Evolutionary conservation across 2,329 filamentous ascomycete species (phyloP), one percentile per base, ranked within the genome.

Genomic region (Fusarium proliferatum): DNA sequence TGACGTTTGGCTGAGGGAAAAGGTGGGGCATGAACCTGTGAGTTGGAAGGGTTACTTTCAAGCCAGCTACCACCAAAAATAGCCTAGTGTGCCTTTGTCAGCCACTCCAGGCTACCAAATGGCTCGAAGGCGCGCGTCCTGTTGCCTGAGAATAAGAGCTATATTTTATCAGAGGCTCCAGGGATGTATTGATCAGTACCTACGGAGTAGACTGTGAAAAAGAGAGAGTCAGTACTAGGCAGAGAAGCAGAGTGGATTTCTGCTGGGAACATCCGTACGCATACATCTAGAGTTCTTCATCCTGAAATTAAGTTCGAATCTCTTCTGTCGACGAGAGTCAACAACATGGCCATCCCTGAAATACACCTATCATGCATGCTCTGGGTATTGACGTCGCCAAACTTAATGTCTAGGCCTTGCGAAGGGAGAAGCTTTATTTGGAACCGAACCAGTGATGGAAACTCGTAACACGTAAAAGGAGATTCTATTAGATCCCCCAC

Each of bases 1-100:
- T 75, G 76, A 75, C 74, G 72, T 76, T 74, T 64, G 41, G 33
- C 57, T 56, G 57, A 69, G 51, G 63, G 63, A 48, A 61, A 64
- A 46, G 64, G 71, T 60, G 71, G 71, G 58, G 71, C 58, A 56
- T 69, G 51, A 46, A 34, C 39, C 64, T 58, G 65, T 58, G 61
- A 70, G 58, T 63, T 71, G 61, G 56, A 48, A 60, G 62, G 55
- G 30, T 58, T 46, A 49, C 58, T 71, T 58, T 58, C 34, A 33
- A 41, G 55, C 45, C 38, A 39, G 48, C n/a, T 41, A 53, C 38
- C 23, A 48, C 64, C 72, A 52, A 56, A 56, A 63, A 28, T 51
- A 45, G 72, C 17, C 51, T 75, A 73, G 72, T n/a, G 43, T 34
- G 6, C 16, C 19, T 58, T 53, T 49, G 56, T 66, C 72, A 73